A percentile compares a stretch with the other conserved stretches of the same genome.
Conservation (phyloP, 2,329 filamentous ascomycete species). For the Apiospora hydei region DNA sequence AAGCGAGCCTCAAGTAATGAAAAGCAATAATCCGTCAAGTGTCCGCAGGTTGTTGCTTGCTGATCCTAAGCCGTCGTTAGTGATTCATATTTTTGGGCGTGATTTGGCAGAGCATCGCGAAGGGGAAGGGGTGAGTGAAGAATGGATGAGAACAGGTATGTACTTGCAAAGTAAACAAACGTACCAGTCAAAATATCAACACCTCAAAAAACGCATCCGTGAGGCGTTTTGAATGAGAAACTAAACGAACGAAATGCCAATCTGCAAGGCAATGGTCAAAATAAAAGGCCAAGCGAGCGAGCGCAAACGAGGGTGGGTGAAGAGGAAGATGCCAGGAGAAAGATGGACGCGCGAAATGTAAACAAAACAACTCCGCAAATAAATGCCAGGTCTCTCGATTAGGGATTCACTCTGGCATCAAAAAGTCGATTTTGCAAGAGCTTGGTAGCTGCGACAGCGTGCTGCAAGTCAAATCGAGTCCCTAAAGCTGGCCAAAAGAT, state of each 20-base stretch:
- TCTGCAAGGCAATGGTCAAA: not conserved
- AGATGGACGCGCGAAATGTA: not conserved
- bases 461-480: not conserved
- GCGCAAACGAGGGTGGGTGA: not conserved
- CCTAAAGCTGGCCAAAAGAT: not conserved
- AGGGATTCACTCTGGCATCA: not conserved
- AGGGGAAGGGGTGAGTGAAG: not conserved
- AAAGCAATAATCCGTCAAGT: not conserved
- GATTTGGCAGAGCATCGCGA: not conserved
- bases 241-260: not conserved
- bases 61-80: not conserved
- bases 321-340: not conserved
- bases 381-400: not conserved
- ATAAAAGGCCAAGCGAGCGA: not conserved
- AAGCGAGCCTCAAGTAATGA: not conserved
- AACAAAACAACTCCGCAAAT: not conserved
- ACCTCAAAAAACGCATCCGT: not conserved
- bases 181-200: conserved; percentile 1
- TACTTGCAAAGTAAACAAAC: not conserved
- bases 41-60: not conserved
- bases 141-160: not conserved
- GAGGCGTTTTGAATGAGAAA: not conserved
- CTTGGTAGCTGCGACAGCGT: not conserved
- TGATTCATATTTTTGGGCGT: not conserved
- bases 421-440: not conserved